A percentile compares a stretch with the other conserved stretches of the same genome.
Conservation (phyloP, 2,329 filamentous ascomycete species). For the Alternaria brassicae region DNA sequence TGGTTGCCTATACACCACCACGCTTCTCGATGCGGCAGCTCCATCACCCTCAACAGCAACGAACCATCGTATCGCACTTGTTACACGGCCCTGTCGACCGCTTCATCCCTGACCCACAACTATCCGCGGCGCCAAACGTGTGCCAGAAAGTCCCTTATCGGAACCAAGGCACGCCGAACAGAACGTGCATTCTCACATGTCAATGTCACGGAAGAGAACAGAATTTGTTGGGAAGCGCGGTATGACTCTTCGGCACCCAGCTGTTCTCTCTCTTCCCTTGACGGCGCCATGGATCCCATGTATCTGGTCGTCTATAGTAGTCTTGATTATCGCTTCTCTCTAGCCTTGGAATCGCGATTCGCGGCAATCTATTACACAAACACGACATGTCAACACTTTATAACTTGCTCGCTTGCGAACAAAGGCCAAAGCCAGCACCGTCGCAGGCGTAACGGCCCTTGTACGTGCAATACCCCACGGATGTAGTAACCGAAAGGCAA, state of each 20-base stretch:
- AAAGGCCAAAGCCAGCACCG: background rate
- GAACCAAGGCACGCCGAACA: conserved; percentile 1
- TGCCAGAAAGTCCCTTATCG: conserved; percentile 5
- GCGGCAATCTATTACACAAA: conserved; percentile 17
- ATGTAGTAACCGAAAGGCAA: conserved; percentile 6
- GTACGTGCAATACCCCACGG: conserved; percentile 4
- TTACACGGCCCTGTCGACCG: background rate
- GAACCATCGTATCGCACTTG: conserved; percentile 9
- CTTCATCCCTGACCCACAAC: conserved; percentile 6
- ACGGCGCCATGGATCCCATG: background rate
- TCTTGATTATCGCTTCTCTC: background rate
- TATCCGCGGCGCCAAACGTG: background rate
- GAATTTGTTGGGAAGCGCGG: background rate
- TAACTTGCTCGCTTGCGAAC: conserved; percentile 1
- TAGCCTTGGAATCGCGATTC: conserved; percentile 1
- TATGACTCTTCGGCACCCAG: background rate
- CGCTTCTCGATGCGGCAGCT: conserved; percentile 20
- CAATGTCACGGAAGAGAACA: conserved; percentile 9
- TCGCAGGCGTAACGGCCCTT: background rate
- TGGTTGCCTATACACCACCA: conserved; percentile 28
- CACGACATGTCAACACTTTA: conserved; percentile 4
- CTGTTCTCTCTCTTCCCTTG: background rate
- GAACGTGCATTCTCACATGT: conserved; percentile 11
- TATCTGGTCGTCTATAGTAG: background rate
- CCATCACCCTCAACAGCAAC: conserved; percentile 2